Percentiles rank a stretch among this genome's conserved stretches.
These are phyloP conservation scores for Prunus yedoensis DNA, from an alignment of 331 rosid genomes.

Conservation along the genomic window DNA sequence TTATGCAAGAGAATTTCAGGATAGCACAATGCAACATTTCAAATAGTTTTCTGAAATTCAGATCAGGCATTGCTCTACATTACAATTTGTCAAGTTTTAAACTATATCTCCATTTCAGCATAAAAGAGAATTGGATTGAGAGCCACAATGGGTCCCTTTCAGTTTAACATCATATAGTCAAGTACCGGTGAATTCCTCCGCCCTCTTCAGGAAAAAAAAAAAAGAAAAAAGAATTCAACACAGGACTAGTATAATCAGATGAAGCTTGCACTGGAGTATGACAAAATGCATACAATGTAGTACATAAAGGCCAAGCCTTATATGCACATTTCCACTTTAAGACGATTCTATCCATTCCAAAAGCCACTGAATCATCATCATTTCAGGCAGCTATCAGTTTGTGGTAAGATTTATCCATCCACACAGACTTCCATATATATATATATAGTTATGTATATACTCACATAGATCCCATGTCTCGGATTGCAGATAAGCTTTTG, in stretches of 20 bases:
- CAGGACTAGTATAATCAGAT: too few species aligned
- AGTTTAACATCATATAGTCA: too few species aligned
- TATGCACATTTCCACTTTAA: neutral
- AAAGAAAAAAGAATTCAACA: too few species aligned
- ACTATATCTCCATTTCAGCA: too few species aligned
- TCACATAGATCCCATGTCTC: conserved; percentile 86
- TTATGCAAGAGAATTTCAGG: too few species aligned
- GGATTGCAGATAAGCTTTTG: conserved; percentile 63
- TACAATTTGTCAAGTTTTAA: too few species aligned
- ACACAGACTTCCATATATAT: neutral
- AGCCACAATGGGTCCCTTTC: too few species aligned
- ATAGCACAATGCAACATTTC: neutral
- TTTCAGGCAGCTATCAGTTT: neutral
- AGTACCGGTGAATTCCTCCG: too few species aligned
- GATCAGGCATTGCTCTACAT: neutral
- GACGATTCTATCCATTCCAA: neutral
- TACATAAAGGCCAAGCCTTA: neutral
- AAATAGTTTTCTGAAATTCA: too few species aligned
- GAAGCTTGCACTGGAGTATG: neutral
- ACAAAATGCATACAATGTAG: neutral
- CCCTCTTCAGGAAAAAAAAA: neutral
- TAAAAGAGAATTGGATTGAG: too few species aligned
- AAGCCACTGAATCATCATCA: neutral
- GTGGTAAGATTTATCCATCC: neutral
- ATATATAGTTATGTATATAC: neutral